Base-by-base conservation (phyloP, 805 yeast genomes). In the Lipomyces kockii region DNA sequence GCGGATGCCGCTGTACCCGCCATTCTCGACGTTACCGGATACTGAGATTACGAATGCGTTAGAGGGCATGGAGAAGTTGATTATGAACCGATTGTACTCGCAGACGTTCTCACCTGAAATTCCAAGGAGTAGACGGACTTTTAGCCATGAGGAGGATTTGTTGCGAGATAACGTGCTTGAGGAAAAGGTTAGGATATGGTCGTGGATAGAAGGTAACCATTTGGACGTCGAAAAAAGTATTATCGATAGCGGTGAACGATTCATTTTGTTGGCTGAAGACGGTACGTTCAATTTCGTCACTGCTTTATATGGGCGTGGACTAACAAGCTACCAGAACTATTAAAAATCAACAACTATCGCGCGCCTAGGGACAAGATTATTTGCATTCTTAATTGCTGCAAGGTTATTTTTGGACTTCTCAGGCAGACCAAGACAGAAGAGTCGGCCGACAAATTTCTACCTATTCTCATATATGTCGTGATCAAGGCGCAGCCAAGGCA, bases 291-390 rank as follows among this genome's bases (percentile, higher is more conserved):
- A 14, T n/a, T 29, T 22, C 6, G 34, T 12, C 11, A 29, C 5
- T 22, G 17, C 34, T 25, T 14, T 20, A 5, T 25, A n/a, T 25
- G 8, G 17, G 8, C 17, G 0, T n/a, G 29, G 20, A 17, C 55
- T 52, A 25, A 52, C 22, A 22, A 11, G 34, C 34, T 25, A n/a
- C 34, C 12, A 52, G 98, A 95, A 78, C 82, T 95, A 60, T 81
- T 83, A 70, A 92, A 92, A 73, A 87, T 95, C 74, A 89, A 90
- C 77, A 83, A 86, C 62, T 96, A 89, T 77, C 85, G 96, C 73
- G 94, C 98, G 0, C 99, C 99, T 17, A 82, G 99, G 62, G 99
- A 96, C 76, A 95, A 95, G 75, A 87, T 92, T 70, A 91, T 95
- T 51, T 95, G 98, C 76, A 83, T 95, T 2, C 82, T 95, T 69